A percentile compares a stretch with the other conserved stretches of the same genome.
phyloP scores from a whole-genome alignment of 768 basidiomycete genomes.

The Polyporus arcularius region DNA sequence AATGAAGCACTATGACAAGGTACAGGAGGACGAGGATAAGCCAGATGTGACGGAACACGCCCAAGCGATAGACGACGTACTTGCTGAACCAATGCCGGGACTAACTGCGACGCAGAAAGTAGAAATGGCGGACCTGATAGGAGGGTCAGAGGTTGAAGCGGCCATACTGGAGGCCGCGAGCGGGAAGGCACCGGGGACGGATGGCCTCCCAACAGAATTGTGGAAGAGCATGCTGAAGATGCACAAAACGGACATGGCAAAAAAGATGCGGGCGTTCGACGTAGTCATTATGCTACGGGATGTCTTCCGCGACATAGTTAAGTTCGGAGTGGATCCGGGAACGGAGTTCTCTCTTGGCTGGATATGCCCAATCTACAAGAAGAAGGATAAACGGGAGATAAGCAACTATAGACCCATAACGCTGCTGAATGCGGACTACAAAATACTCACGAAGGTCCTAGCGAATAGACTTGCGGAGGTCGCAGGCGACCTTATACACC shows the following conservation, averaged over 20 bases:
- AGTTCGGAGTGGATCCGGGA: background rate
- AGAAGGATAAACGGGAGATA: slow-evolving; percentile 24
- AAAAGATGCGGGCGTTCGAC: background rate
- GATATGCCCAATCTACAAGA: slow-evolving; percentile 45
- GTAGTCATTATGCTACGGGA: background rate
- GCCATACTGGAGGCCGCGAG: background rate
- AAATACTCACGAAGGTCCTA: slow-evolving; percentile 30
- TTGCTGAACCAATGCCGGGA: background rate
- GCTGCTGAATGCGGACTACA: slow-evolving; percentile 35
- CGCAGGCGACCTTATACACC: slow-evolving; percentile 29
- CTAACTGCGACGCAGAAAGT: background rate
- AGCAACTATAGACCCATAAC: slow-evolving; percentile 22
- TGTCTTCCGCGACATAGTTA: slow-evolving; percentile 3
- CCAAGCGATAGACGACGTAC: background rate
- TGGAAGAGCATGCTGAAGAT: background rate
- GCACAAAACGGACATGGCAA: background rate
- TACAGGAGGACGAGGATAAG: background rate
- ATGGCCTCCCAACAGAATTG: background rate
- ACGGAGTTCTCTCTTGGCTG: slow-evolving; percentile 31
- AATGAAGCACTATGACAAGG: background rate
- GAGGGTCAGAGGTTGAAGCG: background rate
- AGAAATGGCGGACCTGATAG: background rate
- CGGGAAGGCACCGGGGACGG: background rate
- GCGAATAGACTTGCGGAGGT: slow-evolving; percentile 17
- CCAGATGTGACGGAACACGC: background rate